Evolutionary conservation across 73 alveolate genomes (phyloP).

Genomic region (Paramecium sexaurelia): DNA sequence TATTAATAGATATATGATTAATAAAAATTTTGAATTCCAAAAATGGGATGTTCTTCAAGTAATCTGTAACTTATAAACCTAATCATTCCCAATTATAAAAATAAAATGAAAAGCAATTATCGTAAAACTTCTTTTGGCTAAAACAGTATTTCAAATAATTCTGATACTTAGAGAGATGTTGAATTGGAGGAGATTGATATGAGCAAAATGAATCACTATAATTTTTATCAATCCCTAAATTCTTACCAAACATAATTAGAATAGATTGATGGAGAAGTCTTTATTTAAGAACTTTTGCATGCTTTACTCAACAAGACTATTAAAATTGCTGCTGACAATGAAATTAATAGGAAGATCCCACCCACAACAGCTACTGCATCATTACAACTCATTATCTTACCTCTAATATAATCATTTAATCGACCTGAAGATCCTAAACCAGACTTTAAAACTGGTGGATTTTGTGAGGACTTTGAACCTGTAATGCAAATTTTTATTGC

Average conservation of each 20-base stretch:
- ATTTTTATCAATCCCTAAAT: background rate
- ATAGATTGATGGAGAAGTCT: constrained; percentile 9
- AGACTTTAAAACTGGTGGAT: constrained; percentile 39
- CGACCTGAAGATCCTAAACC: background rate
- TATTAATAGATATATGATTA: too few relatives aligned
- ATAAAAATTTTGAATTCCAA: too few relatives aligned
- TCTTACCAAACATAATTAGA: background rate
- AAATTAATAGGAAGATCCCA: background rate
- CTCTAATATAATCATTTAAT: background rate
- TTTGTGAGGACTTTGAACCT: constrained; percentile 26
- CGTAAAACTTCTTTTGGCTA: background rate
- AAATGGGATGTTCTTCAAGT: background rate
- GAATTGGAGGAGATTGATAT: constrained; percentile 19
- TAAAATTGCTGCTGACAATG: background rate
- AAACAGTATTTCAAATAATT: background rate
- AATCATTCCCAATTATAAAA: background rate
- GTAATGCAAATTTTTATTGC: background rate
- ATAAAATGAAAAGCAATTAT: background rate
- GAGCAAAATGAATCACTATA: background rate
- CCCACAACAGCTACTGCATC: background rate
- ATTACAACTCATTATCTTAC: background rate
- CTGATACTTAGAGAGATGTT: background rate
- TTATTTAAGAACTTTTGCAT: background rate
- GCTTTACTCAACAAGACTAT: background rate
- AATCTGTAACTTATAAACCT: background rate